These are phyloP conservation scores for Botryotinia convoluta DNA, from an alignment of 2,329 filamentous ascomycete species.

Conservation along the genomic window DNA sequence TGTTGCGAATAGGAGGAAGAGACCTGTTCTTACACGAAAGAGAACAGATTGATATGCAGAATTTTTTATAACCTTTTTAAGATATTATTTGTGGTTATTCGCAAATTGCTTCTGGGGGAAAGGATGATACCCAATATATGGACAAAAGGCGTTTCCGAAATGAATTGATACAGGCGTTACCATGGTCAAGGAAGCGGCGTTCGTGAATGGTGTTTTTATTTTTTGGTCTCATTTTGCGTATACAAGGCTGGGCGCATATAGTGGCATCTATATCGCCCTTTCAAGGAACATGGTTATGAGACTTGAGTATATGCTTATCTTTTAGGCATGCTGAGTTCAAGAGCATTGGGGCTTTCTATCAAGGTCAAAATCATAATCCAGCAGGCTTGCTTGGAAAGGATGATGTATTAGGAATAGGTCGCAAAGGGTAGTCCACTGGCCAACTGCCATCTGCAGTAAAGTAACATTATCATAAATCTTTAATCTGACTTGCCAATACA, in stretches of 20 bases:
- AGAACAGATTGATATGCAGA: slow-evolving; percentile 15
- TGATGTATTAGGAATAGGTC: not conserved
- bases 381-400: not conserved
- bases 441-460: not conserved
- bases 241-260: not conserved
- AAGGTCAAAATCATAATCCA: not conserved
- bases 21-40: slow-evolving; percentile 9
- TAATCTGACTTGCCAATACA: not conserved
- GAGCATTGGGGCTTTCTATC: not conserved
- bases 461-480: not conserved
- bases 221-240: not conserved
- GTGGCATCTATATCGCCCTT: not conserved
- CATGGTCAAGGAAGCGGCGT: slow-evolving; percentile 9
- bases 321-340: not conserved
- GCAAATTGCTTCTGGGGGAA: slow-evolving; percentile 9
- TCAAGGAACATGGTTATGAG: not conserved
- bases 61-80: not conserved
- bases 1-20: slow-evolving; percentile 15
- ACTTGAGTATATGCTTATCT: not conserved
- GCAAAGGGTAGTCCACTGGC: not conserved
- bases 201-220: not conserved
- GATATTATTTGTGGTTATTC: slow-evolving; percentile 17
- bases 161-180: slow-evolving; percentile 4
- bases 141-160: slow-evolving; percentile 19
- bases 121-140: slow-evolving; percentile 20